Evolutionary conservation across 345 rosid genomes (phyloP), one percentile per base, ranked within the genome.

Genomic region (Populus alba): DNA sequence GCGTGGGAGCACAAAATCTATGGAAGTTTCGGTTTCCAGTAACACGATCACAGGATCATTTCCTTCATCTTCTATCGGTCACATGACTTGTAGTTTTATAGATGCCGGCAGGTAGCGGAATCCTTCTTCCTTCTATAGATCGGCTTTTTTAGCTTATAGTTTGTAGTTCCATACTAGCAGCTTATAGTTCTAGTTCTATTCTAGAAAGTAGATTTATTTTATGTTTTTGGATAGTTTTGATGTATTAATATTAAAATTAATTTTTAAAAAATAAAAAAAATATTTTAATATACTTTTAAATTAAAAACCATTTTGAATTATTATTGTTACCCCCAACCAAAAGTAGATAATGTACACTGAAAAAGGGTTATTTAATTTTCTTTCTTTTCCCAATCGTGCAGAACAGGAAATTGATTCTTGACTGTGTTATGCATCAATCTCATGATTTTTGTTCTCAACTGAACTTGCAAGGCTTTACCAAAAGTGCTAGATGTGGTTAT

Each of bases 51-150:
- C 62, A 5, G 55, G 77, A 23, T 80, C 86, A 6, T 31, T 67
- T 70, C 75, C 43, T 12, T 76, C 86, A 63, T 81, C 84, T 27
- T 85, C 91, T 7, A 11, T 78, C 49, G 70, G 79, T 0, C 71
- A 69, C 68, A 33, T 83, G 69, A 86, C 92, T 68, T 77, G 84
- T 6, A 61, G 0, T 76, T 85, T 88, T 62, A 51, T 84, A 9
- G 53, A 85, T 23, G 74, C 69, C 22, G 90, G 90, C 39, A 86
- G 96, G 79, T 89, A 84, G 81, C 51, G 41, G 3, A 23, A 1
- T 8, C 11, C 18, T 2, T 41, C 12, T 27, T 25, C 23, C 2
- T 61, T 37, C 8, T 73, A n/a, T 15, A 15, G 29, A 9, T n/a
- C 63, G 25, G 63, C 15, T 23, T n/a, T n/a, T 57, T 57, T n/a